Percentiles rank a stretch among this genome's conserved stretches.
Conservation (phyloP, 2,329 filamentous ascomycete species). For the Arthroderma sp. region DNA sequence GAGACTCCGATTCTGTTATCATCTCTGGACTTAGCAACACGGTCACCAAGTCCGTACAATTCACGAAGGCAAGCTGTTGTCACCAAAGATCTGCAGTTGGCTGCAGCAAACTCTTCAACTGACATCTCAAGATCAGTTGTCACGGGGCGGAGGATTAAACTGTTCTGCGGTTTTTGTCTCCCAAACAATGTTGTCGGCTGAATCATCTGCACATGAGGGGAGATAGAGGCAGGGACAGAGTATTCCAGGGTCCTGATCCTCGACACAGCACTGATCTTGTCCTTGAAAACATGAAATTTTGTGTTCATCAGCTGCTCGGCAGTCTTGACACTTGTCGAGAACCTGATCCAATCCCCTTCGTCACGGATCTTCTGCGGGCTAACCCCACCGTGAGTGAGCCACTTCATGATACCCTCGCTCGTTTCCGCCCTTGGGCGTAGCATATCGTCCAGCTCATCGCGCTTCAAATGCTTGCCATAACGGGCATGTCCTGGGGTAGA, state of each 20-base stretch:
- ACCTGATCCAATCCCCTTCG: constrained; percentile 49
- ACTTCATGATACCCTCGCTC: constrained; percentile 40
- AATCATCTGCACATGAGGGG: constrained; percentile 47
- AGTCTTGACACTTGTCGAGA: constrained; percentile 23
- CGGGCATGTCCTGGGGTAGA: constrained; percentile 47
- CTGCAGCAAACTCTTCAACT: constrained; percentile 8
- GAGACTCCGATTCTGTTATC: constrained; percentile 36
- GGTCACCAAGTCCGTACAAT: constrained; percentile 40
- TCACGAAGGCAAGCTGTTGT: constrained; percentile 40
- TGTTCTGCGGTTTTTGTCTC: constrained; percentile 4
- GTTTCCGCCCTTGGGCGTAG: constrained; percentile 43
- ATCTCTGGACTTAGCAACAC: constrained; percentile 24
- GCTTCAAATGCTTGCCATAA: constrained; percentile 52
- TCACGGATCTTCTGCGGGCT: constrained; percentile 36
- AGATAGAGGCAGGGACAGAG: constrained; percentile 47
- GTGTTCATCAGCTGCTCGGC: constrained; percentile 10
- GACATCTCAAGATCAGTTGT: constrained; percentile 30
- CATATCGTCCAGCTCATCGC: constrained; percentile 45
- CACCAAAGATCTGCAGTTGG: constrained; percentile 14
- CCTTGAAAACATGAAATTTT: constrained; percentile 8
- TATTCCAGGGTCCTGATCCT: constrained; percentile 48
- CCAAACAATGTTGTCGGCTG: constrained; percentile 56
- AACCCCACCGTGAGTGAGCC: constrained; percentile 45
- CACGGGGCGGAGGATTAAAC: constrained; percentile 26
- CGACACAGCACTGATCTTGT: constrained; percentile 10